Base-by-base conservation (phyloP, 371 early-diverging fungal genomes). In the Mortierella sp. region DNA sequence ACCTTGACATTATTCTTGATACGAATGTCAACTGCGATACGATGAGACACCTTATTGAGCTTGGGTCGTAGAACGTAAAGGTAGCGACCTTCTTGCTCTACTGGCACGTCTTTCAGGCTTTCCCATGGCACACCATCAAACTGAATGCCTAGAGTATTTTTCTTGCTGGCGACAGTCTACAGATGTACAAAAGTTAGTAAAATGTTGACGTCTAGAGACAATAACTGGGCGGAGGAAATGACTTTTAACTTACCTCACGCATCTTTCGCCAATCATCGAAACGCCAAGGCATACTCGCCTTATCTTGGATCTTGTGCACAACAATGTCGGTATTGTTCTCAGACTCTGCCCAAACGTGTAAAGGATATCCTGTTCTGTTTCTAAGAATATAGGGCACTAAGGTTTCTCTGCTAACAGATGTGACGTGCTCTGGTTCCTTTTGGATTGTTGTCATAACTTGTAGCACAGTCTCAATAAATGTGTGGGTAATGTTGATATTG, bases 251-350 rank as follows among this genome's bases (percentile, higher is more conserved):
- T 2, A 55, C 55, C 55, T 97, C 97, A 63, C 98, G 93, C 81
- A 92, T 92, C 58, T 91, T 92, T 57, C 95, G 88, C 98, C 98
- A 99, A 79, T 98, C 97, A 66, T 97, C 97, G 76, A 98, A 98
- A 52, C 95, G 91, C 97, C 97, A 99, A 7, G 96, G 92, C 40
- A 96, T 83, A 32, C 93, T 94, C 7, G 86, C 86, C 10, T 93
- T 93, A 73, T 96, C 91, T 28, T 87, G 83, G 13, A 97, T 81
- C 57, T 91, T 84, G 24, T 90, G 87, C 7, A 97, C 85, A 19
- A 90, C 86, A 15, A 92, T 91, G 24, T 93, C 92, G 60, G 87
- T 86, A 15, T 85, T 89, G 47, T 86, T 68, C 64, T 78, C 81
- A 4, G 84, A 81, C 24, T 93, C 92, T n/a, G 92, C 91, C 98